Evolutionary conservation across 1,284 basidiomycete genomes (phyloP).

Genomic region (Trichosporon inkin): DNA sequence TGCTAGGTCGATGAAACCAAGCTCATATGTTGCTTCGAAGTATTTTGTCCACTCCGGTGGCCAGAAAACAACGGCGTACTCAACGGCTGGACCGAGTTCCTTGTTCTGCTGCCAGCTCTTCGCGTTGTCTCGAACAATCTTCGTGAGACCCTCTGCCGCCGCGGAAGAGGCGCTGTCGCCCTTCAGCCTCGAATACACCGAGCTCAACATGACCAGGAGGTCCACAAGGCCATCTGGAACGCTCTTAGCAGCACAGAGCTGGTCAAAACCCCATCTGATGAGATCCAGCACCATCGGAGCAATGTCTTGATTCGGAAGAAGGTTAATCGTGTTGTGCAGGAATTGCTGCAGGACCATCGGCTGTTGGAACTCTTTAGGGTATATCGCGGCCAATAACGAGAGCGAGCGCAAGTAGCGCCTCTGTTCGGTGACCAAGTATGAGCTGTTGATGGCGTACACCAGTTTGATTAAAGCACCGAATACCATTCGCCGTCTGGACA

Average conservation of each 20-base stretch:
- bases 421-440: slow-evolving; percentile 82
- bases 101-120: slow-evolving; percentile 18
- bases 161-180: neutral
- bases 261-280: slow-evolving; percentile 67
- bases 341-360: slow-evolving; percentile 61
- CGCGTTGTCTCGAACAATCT: slow-evolving; percentile 7
- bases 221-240: slow-evolving; percentile 15
- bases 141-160: slow-evolving; percentile 6
- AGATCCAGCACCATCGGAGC: slow-evolving; percentile 66
- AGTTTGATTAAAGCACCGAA: slow-evolving; percentile 74
- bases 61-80: slow-evolving; percentile 32
- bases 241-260: slow-evolving; percentile 19
- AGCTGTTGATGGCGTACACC: slow-evolving; percentile 62
- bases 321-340: slow-evolving; percentile 62
- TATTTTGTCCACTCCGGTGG: slow-evolving; percentile 20
- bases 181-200: slow-evolving; percentile 10
- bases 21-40: slow-evolving; percentile 11
- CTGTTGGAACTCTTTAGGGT: slow-evolving; percentile 58
- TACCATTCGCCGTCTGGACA: slow-evolving; percentile 49
- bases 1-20: slow-evolving; percentile 19
- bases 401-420: slow-evolving; percentile 69
- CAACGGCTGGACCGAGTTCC: slow-evolving; percentile 15
- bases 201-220: slow-evolving; percentile 34
- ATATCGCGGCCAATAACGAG: slow-evolving; percentile 65
- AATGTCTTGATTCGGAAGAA: slow-evolving; percentile 68